Evolutionary conservation across 352 stramenopile genomes (phyloP).

Genomic region (Lagenidium giganteum): DNA sequence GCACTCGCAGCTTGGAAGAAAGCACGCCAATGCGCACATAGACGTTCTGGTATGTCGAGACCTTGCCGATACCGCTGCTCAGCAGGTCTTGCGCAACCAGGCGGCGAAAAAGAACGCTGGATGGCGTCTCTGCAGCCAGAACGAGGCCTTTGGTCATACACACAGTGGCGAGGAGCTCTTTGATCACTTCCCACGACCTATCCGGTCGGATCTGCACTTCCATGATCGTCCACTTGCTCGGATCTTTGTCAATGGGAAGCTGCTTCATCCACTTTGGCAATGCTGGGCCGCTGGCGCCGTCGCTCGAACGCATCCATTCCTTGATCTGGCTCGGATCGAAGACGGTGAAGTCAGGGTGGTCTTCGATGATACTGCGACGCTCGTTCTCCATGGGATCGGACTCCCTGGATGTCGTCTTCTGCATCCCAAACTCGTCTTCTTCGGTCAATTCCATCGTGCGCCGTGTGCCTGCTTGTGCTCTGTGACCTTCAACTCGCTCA

Average conservation of each 20-base stretch:
- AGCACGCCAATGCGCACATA: conserved; percentile 70
- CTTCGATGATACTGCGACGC: conserved; percentile 36
- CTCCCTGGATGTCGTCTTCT: conserved; percentile 43
- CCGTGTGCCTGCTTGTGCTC: too few species aligned
- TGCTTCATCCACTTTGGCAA: conserved; percentile 48
- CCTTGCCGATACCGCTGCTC: conserved; percentile 60
- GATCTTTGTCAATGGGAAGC: conserved; percentile 57
- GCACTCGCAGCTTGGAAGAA: conserved; percentile 67
- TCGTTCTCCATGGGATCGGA: conserved; percentile 69
- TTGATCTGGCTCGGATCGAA: too few species aligned
- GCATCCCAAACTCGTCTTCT: conserved; percentile 70
- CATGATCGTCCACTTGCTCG: conserved; percentile 61
- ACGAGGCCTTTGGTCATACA: conserved; percentile 75
- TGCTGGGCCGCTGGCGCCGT: conserved; percentile 16
- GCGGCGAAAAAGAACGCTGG: conserved; percentile 70
- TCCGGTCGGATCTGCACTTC: conserved; percentile 68
- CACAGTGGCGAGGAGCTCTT: conserved; percentile 70
- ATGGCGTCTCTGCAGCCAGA: conserved; percentile 40
- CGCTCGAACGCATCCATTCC: conserved; percentile 18
- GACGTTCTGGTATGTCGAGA: conserved; percentile 65
- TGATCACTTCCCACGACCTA: conserved; percentile 67
- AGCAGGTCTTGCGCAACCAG: conserved; percentile 54
- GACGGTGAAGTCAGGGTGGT: conserved; percentile 61
- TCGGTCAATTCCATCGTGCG: conserved; percentile 24
- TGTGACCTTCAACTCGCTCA: too few species aligned